Base-by-base conservation (phyloP, 2,329 filamentous ascomycete species). In the Pleurostoma richardsiae region DNA sequence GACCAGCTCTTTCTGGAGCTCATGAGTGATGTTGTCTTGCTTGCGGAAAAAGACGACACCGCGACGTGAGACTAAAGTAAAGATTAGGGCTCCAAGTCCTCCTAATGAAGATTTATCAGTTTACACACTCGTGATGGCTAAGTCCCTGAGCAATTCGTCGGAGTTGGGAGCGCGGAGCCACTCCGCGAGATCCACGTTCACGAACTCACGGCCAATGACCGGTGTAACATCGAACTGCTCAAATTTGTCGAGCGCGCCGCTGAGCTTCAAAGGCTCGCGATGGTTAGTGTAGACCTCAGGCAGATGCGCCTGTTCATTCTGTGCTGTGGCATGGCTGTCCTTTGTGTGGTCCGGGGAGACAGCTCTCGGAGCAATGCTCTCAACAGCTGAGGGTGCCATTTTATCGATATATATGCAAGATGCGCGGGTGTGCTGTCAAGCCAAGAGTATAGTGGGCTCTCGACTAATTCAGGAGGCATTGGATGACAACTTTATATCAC, bases 11-110 rank as follows among this genome's bases (percentile, higher is more conserved):
- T 88, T 88, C 56, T 86, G 82, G 3, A 83, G 71, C 2, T 81
- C 78, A 57, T 85, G 76, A 52, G 73, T 75, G 36, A 86, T 63
- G 33, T 71, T 68, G 57, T 84, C 71, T 52, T 88, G 84, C 30
- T 77, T 73, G 26, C 83, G 77, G 66, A 88, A 85, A 67, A 87
- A 86, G 30, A 87, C 82, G 4, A 88, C 84, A 7, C 83, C 83
- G 1, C 84, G 77, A 49, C 80, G 77, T 2, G 83, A 86, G 53
- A 88, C 83, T 85, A 27, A 11, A 30, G 8, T n/a, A n/a, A 36
- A 36, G 33, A 36, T 36, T 3, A 8, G 27, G 19, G 29, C 10
- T 31, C 19, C 33, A 5, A 11, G 10, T n/a, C 29, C 28, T 8
- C 33, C 7, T 28, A 26, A 26, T 33, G 29, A 11, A 6, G n/a